Percentiles rank a stretch among this genome's conserved stretches.
Evolutionary conservation across 2,329 filamentous ascomycete species (phyloP).

Genomic region (Fonsecaea pugnacius): DNA sequence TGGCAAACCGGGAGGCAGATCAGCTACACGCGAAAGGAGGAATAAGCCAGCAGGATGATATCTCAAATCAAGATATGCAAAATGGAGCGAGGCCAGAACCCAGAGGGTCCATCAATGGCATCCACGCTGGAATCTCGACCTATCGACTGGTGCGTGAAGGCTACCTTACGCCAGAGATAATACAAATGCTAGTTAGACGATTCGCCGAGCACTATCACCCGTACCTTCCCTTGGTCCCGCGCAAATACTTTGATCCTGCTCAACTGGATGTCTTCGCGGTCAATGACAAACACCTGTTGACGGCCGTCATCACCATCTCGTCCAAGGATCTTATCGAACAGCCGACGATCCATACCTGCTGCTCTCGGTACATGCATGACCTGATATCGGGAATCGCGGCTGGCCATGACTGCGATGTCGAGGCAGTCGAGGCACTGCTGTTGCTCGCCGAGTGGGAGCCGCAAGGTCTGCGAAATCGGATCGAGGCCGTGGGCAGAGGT

Average conservation of each 20-base stretch:
- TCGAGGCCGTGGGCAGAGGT: conserved; percentile 68
- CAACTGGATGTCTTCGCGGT: conserved; percentile 61
- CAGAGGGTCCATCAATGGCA: conserved; percentile 38
- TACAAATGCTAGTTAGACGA: conserved; percentile 59
- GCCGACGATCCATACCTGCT: conserved; percentile 66
- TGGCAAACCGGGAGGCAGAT: conserved; percentile 46
- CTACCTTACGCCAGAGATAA: conserved; percentile 54
- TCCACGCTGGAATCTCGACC: conserved; percentile 45
- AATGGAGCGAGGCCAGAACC: conserved; percentile 21
- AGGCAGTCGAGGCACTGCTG: conserved; percentile 71
- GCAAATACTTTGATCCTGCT: conserved; percentile 60
- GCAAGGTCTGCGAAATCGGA: conserved; percentile 64
- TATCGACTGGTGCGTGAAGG: conserved; percentile 52
- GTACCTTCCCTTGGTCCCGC: conserved; percentile 70
- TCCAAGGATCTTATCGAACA: conserved; percentile 72
- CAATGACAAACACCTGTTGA: conserved; percentile 69
- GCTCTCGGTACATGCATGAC: conserved; percentile 71
- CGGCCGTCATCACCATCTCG: conserved; percentile 71
- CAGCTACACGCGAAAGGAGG: conserved; percentile 31
- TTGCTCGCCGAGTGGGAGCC: conserved; percentile 75
- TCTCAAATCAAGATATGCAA: conserved; percentile 36
- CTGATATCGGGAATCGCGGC: conserved; percentile 70
- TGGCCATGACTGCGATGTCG: conserved; percentile 68
- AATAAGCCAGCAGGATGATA: conserved; percentile 37
- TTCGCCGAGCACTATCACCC: conserved; percentile 70